Conservation (phyloP, 2,329 filamentous ascomycete species). For the Lachnellula subtilissima region DNA sequence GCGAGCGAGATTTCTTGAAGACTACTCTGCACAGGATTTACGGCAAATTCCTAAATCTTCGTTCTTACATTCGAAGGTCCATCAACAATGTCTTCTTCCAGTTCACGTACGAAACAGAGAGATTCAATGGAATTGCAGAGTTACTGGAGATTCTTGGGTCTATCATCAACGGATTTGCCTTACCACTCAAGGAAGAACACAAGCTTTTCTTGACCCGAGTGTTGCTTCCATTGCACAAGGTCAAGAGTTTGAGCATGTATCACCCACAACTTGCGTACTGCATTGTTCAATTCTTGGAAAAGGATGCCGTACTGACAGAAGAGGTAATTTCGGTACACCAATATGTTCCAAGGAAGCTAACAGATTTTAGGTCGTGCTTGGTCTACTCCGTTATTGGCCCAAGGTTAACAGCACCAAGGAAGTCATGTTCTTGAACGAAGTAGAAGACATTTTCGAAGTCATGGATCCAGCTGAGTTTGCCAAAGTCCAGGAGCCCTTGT, state of each 20-base stretch:
- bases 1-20: slow-evolving; percentile 96
- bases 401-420: slow-evolving; percentile 99
- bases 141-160: slow-evolving; percentile 54
- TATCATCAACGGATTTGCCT: slow-evolving; percentile 97
- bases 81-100: slow-evolving; percentile 99
- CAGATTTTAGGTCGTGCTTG: slow-evolving; percentile 71
- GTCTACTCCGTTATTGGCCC: slow-evolving; percentile 93
- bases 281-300: slow-evolving; percentile 97
- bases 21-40: slow-evolving; percentile 97
- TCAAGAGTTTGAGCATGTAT: slow-evolving; percentile 99
- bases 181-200: slow-evolving; percentile 96
- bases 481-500: slow-evolving; percentile 95
- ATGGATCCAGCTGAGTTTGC: slow-evolving; percentile 99
- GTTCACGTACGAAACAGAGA: slow-evolving; percentile 96
- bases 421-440: slow-evolving; percentile 99
- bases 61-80: slow-evolving; percentile 93
- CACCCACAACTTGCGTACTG: slow-evolving; percentile 97
- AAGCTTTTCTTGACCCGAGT: slow-evolving; percentile 96
- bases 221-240: slow-evolving; percentile 90
- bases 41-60: slow-evolving; percentile 95
- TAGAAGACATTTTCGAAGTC: slow-evolving; percentile 98
- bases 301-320: slow-evolving; percentile 94
- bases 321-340: slow-evolving; percentile 56
- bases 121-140: slow-evolving; percentile 50
- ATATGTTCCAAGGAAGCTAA: slow-evolving; percentile 5